Base-by-base conservation (phyloP, 768 basidiomycete genomes). In the Ephemerocybe angulata region DNA sequence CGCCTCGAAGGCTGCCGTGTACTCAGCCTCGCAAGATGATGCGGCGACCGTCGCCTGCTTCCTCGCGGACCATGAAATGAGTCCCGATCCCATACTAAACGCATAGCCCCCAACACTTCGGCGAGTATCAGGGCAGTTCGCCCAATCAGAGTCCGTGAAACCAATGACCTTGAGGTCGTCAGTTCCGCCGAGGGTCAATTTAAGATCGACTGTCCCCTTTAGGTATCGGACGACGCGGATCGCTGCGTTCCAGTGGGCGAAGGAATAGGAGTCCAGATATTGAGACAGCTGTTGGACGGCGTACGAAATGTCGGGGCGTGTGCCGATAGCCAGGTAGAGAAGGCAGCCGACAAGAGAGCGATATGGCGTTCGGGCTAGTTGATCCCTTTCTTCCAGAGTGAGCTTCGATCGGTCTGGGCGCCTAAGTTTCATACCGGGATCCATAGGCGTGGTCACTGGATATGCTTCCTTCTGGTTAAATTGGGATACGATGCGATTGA, bases 1-100 rank as follows among this genome's bases (percentile, higher is more conserved):
- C 37, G 71, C 63, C 27, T 75, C 62, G 15, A 63, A 60, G 0
- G 66, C 60, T 3, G 76, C 74, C 38, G 77, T 72, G 60, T 80
- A 78, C 59, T 81, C 77, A 1, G 77, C 72, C 60, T 79, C 74
- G 10, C 62, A 58, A 1, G 67, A 61, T 5, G 70, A 73, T 10
- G 62, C 46, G 0, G 69, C 63, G 17, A 71, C 60, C 0, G 62
- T 69, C n/a, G 61, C 54, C 49, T 78, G 76, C 41, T 69, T 68
- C 47, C 64, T 67, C 11, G 67, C 65, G 21, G 55, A 65, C 70
- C 72, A 75, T 0, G 67, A 65, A 8, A 72, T 51, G 0, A 61
- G 7, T 4, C 67, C 67, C 3, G 56, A 55, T 17, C 66, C 65
- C 0, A 69, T 53, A 0, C 58, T 53, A 30, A 67, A 72, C 0